Percentiles rank a stretch among this genome's conserved stretches.
phyloP scores from a whole-genome alignment of 2,329 filamentous ascomycete genomes.

The Juglanconis juglandina region DNA sequence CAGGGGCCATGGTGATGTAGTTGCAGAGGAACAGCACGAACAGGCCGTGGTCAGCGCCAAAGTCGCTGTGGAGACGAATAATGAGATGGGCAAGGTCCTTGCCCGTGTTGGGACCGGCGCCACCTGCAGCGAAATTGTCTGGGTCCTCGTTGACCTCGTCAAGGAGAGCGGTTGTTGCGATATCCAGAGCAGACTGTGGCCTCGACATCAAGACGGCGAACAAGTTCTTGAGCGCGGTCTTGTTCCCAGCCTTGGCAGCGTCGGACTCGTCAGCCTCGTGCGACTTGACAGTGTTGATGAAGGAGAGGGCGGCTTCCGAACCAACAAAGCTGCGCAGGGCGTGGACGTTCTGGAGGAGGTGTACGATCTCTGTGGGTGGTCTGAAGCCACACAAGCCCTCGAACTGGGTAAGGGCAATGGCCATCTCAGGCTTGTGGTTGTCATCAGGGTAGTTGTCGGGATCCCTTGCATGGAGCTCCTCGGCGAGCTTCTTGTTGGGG shows the following conservation, averaged over 20 bases:
- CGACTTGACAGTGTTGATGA: slow-evolving; percentile 48
- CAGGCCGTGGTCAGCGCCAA: slow-evolving; percentile 84
- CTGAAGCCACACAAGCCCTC: slow-evolving; percentile 96
- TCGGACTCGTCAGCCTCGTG: slow-evolving; percentile 38
- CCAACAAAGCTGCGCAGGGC: slow-evolving; percentile 66
- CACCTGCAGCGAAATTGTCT: slow-evolving; percentile 69
- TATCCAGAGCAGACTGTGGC: slow-evolving; percentile 59
- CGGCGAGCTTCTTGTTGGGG: slow-evolving; percentile 90
- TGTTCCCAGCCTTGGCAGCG: slow-evolving; percentile 55
- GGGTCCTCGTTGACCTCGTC: slow-evolving; percentile 66
- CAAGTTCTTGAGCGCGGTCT: slow-evolving; percentile 68
- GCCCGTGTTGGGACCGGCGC: slow-evolving; percentile 64
- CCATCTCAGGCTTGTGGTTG: slow-evolving; percentile 99
- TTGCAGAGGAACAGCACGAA: slow-evolving; percentile 98
- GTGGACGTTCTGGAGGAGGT: slow-evolving; percentile 64
- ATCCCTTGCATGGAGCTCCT: slow-evolving; percentile 79
- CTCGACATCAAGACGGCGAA: slow-evolving; percentile 83
- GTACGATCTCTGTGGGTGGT: slow-evolving; percentile 77
- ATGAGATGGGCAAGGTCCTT: slow-evolving; percentile 75
- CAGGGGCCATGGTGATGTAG: slow-evolving; percentile 80
- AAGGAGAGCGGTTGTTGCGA: slow-evolving; percentile 67
- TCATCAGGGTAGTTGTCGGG: slow-evolving; percentile 96
- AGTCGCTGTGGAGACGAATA: slow-evolving; percentile 73
- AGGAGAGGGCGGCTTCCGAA: slow-evolving; percentile 56
- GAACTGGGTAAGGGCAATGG: slow-evolving; percentile 93